Percentiles rank a stretch among this genome's conserved stretches.
Evolutionary conservation across 2,329 filamentous ascomycete species (phyloP).

Genomic region (Alternaria tenuissima): DNA sequence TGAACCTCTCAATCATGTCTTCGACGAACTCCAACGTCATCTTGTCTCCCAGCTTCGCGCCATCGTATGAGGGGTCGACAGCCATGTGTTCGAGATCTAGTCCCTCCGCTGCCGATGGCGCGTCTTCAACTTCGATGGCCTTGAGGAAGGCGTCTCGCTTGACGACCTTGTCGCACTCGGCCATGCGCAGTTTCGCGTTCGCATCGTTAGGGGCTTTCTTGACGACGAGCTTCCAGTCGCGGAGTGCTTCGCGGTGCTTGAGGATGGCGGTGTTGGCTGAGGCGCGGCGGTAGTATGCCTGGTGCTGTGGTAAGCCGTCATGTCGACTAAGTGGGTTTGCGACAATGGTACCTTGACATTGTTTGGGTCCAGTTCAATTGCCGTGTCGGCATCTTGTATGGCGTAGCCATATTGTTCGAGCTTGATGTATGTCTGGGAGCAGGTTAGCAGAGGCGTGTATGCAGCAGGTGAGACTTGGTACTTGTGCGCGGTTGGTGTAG

Average conservation of each 20-base stretch:
- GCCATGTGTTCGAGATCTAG: slow-evolving; percentile 86
- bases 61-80: slow-evolving; percentile 86
- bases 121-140: slow-evolving; percentile 91
- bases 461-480: slow-evolving; percentile 55
- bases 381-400: slow-evolving; percentile 87
- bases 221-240: slow-evolving; percentile 91
- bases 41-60: slow-evolving; percentile 75
- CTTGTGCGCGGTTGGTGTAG: slow-evolving; percentile 94
- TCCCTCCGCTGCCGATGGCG: slow-evolving; percentile 89
- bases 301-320: slow-evolving; percentile 19
- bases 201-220: slow-evolving; percentile 87
- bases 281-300: slow-evolving; percentile 95
- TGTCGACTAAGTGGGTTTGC: neutral
- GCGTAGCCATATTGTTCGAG: slow-evolving; percentile 94
- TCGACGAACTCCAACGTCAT: slow-evolving; percentile 98
- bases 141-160: slow-evolving; percentile 91
- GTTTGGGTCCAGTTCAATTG: slow-evolving; percentile 85
- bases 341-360: slow-evolving; percentile 80
- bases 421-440: slow-evolving; percentile 83
- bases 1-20: slow-evolving; percentile 94
- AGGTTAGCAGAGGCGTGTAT: slow-evolving; percentile 31
- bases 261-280: slow-evolving; percentile 92
- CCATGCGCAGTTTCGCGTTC: slow-evolving; percentile 87
- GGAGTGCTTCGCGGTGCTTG: slow-evolving; percentile 83
- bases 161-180: slow-evolving; percentile 94